Conservation (phyloP, 805 yeast species). For the Teunomyces gatunensis region DNA sequence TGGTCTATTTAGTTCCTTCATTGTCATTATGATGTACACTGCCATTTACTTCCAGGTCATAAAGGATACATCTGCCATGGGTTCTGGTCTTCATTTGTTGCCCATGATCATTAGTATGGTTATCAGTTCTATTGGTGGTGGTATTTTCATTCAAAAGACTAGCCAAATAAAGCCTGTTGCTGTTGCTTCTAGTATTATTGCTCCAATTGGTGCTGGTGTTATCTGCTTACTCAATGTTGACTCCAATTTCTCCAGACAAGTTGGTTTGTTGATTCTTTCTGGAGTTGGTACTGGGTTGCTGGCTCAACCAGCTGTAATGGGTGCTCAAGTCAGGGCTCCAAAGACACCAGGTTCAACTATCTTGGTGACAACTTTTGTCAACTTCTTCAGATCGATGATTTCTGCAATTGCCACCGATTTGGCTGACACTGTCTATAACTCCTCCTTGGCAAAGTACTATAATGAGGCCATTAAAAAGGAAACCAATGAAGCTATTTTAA, state of each 20-base stretch:
- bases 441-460: slow-evolving; percentile 17
- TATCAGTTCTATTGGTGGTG: slow-evolving; percentile 34
- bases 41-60: slow-evolving; percentile 53
- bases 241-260: slow-evolving; percentile 32
- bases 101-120: slow-evolving; percentile 43
- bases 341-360: slow-evolving; percentile 49
- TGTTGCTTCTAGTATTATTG: slow-evolving; percentile 32
- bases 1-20: slow-evolving; percentile 18
- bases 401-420: slow-evolving; percentile 45
- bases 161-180: slow-evolving; percentile 42
- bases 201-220: slow-evolving; percentile 45
- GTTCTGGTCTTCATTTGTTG: slow-evolving; percentile 45
- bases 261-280: slow-evolving; percentile 45
- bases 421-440: slow-evolving; percentile 40
- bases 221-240: slow-evolving; percentile 39
- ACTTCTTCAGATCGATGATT: slow-evolving; percentile 45
- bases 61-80: slow-evolving; percentile 37
- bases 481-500: slow-evolving; percentile 11
- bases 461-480: slow-evolving; percentile 5
- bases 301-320: slow-evolving; percentile 44
- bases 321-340: slow-evolving; percentile 51
- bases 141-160: slow-evolving; percentile 36
- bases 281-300: slow-evolving; percentile 50
- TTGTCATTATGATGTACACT: slow-evolving; percentile 23
- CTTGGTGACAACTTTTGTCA: slow-evolving; percentile 44